Base-by-base conservation (phyloP, 2,329 filamentous ascomycete genomes). In the Paramyrothecium roridum region DNA sequence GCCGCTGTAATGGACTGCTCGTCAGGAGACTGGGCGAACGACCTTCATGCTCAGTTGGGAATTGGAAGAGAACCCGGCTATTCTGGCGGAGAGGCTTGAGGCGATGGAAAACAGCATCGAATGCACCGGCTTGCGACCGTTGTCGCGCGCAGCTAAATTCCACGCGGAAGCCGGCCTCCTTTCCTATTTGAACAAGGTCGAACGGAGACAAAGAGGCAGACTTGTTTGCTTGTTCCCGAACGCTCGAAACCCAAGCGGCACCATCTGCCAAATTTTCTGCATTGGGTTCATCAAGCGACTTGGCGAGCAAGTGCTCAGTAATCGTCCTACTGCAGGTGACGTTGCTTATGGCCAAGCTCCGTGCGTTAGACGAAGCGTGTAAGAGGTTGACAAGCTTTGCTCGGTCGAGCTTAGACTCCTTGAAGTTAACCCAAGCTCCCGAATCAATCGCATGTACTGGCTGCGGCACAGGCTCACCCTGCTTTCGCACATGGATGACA, bases 71-170 rank as follows among this genome's bases (percentile, higher is more conserved):
- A 2, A 52, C 52, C 12, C 58, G 50, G 10, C 26, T n/a, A 11
- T 45, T 22, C 3, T 26, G 8, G 19, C 43, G 11, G 2, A 34
- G 22, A 3, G 65, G 34, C 65, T 64, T 48, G 66, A 43, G 43
- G 20, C 40, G 51, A 50, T 60, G 56, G 49, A 64, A 57, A 17
- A 64, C 26, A 21, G 56, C 55, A 33, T 61, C 56, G 11, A 64
- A 6, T 8, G 34, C 59, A 49, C 60, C 61, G 16, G 10, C 30
- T 23, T 61, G 60, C 7, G 59, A 62, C 19, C 46, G 54, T 43
- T 74, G 74, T 13, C 68, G 65, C 0, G 78, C 80, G 57, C 76
- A 77, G 51, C 70, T 67, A 2, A 69, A 61, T 43, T 80, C 75
- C 23, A 80, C 75, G 30, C 76, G 63, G 56, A 79, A 81, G 26